Evolutionary conservation across 2,329 filamentous ascomycete genomes (phyloP).

Genomic region (Chaetomium strumarium): DNA sequence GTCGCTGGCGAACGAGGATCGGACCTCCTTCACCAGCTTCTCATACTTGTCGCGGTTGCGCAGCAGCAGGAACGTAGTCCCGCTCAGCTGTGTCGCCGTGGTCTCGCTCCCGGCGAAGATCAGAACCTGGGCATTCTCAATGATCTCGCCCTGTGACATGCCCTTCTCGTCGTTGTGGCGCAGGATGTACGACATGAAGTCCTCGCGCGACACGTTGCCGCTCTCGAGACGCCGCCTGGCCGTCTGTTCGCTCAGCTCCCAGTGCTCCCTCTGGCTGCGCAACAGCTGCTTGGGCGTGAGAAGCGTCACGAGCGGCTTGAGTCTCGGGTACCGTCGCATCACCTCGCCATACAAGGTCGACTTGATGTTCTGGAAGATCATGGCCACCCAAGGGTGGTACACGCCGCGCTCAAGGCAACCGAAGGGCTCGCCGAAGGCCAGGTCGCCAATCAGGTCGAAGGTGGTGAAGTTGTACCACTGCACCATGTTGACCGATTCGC

Average conservation of each 20-base stretch:
- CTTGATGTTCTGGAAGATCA: slow-evolving; percentile 24
- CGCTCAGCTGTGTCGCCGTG: slow-evolving; percentile 22
- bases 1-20: slow-evolving; percentile 30
- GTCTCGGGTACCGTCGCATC: not conserved
- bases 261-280: slow-evolving; percentile 7
- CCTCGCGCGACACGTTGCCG: slow-evolving; percentile 3
- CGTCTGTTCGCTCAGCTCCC: slow-evolving; percentile 1
- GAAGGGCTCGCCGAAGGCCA: slow-evolving; percentile 25
- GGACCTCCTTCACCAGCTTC: slow-evolving; percentile 35
- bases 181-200: slow-evolving; percentile 16
- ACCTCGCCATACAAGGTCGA: slow-evolving; percentile 3
- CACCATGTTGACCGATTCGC: slow-evolving; percentile 21
- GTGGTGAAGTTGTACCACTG: slow-evolving; percentile 26
- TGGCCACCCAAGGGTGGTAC: slow-evolving; percentile 25
- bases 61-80: slow-evolving; percentile 27
- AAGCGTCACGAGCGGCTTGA: not conserved
- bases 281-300: slow-evolving; percentile 5
- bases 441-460: slow-evolving; percentile 26
- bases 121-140: slow-evolving; percentile 12
- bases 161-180: slow-evolving; percentile 11
- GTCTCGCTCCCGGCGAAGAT: slow-evolving; percentile 25
- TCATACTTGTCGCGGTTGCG: slow-evolving; percentile 28
- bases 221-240: slow-evolving; percentile 1
- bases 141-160: slow-evolving; percentile 8
- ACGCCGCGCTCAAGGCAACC: slow-evolving; percentile 20